Conservation (phyloP, 129 eudicot species). For the Logfia minima region DNA sequence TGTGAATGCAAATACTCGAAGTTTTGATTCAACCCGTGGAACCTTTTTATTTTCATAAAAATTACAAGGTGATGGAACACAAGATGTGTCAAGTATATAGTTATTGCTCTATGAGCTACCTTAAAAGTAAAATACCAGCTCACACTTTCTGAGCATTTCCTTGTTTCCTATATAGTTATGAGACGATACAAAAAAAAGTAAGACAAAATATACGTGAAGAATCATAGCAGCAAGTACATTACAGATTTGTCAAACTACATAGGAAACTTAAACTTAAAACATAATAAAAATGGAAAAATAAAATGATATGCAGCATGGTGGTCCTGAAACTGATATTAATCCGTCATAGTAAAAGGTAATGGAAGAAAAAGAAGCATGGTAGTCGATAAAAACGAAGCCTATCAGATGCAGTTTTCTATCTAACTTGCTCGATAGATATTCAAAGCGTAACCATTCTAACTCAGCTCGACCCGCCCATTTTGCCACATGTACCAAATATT, state of each 20-base stretch:
- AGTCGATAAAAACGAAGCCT: no score
- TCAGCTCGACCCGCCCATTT: no score
- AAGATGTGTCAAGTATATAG: conserved; percentile 13
- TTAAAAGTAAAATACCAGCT: conserved; percentile 57
- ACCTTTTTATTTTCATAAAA: conserved; percentile 94
- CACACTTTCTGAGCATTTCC: conserved; percentile 53
- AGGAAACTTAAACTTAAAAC: neutral
- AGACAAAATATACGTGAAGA: conserved; percentile 13
- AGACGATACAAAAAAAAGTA: conserved; percentile 7
- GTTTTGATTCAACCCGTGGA: conserved; percentile 90
- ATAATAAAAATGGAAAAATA: no score
- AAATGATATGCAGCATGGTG: conserved; percentile 3
- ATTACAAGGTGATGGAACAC: conserved; percentile 50
- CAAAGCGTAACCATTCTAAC: no score
- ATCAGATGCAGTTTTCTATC: no score
- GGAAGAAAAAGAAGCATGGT: no score
- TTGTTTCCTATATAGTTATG: conserved; percentile 86
- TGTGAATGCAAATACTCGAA: conserved; percentile 86
- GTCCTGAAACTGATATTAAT: conserved; percentile 6
- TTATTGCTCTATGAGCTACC: conserved; percentile 8
- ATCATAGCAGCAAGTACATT: neutral
- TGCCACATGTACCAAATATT: no score
- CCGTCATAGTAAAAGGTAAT: no score
- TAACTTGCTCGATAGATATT: no score
- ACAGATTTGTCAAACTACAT: no score